These are phyloP conservation scores for Stylosanthes scabra DNA, from an alignment of 331 rosid genomes.

Conservation along the genomic window DNA sequence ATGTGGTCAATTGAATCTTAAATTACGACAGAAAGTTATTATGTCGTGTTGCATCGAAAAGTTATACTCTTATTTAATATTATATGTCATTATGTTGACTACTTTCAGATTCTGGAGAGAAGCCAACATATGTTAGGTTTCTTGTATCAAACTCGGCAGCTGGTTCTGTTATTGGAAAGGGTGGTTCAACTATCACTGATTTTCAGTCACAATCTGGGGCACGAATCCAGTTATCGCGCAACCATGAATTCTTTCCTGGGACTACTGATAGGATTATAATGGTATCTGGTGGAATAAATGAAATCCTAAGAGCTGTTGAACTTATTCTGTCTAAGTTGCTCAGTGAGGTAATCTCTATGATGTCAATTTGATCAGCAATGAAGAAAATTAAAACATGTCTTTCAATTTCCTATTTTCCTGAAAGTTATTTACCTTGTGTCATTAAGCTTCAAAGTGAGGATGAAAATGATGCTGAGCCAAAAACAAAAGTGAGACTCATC, in stretches of 20 bases:
- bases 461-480: conserved; percentile 84
- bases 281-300: conserved; percentile 90
- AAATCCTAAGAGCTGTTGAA: conserved; percentile 83
- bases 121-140: conserved; percentile 88
- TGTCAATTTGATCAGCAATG: conserved; percentile 34
- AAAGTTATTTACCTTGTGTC: conserved; percentile 34
- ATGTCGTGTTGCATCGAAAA: conserved; percentile 11
- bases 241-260: conserved; percentile 97
- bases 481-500: conserved; percentile 84
- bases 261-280: conserved; percentile 97
- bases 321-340: conserved; percentile 87
- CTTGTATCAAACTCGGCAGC: conserved; percentile 99
- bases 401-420: conserved; percentile 34
- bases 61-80: conserved; percentile 8
- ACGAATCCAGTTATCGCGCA: conserved; percentile 95
- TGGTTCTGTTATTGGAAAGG: conserved; percentile 99
- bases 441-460: conserved; percentile 89
- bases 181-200: conserved; percentile 98
- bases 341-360: conserved; percentile 76
- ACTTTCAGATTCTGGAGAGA: conserved; percentile 77
- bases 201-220: conserved; percentile 99
- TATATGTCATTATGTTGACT: conserved; percentile 23
- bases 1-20: neutral
- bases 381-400: conserved; percentile 22
- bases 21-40: neutral